Percentiles rank a stretch among this genome's conserved stretches.
These are phyloP conservation scores for Echium plantagineum DNA, from an alignment of 257 asterid genomes.

Conservation along the genomic window DNA sequence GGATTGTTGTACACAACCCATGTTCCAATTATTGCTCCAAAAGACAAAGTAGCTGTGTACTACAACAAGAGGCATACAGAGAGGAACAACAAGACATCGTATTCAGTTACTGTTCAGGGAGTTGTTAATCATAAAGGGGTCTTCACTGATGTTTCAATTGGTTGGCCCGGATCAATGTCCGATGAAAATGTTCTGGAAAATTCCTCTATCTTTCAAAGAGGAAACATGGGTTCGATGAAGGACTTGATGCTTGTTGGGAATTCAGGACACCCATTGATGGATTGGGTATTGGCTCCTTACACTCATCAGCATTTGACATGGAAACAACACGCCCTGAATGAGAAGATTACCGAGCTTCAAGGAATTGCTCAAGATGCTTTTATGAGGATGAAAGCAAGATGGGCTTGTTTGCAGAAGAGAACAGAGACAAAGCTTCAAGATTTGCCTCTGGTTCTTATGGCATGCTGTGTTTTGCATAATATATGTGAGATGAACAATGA, in stretches of 20 bases:
- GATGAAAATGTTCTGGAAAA: constrained; percentile 66
- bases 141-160: constrained; percentile 68
- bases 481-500: constrained; percentile 65
- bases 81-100: constrained; percentile 58
- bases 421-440: constrained; percentile 82
- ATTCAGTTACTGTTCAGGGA: constrained; percentile 72
- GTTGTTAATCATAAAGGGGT: constrained; percentile 56
- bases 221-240: constrained; percentile 31
- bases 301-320: constrained; percentile 49
- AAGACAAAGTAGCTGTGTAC: constrained; percentile 38
- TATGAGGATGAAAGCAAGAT: constrained; percentile 60
- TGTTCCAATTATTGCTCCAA: constrained; percentile 70
- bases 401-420: constrained; percentile 78
- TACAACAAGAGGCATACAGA: constrained; percentile 70
- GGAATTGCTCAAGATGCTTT: constrained; percentile 47
- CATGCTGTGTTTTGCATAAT: constrained; percentile 77
- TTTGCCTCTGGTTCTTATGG: constrained; percentile 68
- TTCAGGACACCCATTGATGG: constrained; percentile 39
- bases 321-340: constrained; percentile 66
- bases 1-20: constrained; percentile 74
- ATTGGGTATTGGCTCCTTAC: constrained; percentile 69
- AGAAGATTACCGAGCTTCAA: constrained; percentile 35
- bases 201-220: constrained; percentile 56
- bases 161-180: constrained; percentile 91
- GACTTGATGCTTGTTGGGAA: constrained; percentile 43